These are phyloP conservation scores for Cicer yamashitae DNA, from an alignment of 306 rosid species.

Conservation along the genomic window DNA sequence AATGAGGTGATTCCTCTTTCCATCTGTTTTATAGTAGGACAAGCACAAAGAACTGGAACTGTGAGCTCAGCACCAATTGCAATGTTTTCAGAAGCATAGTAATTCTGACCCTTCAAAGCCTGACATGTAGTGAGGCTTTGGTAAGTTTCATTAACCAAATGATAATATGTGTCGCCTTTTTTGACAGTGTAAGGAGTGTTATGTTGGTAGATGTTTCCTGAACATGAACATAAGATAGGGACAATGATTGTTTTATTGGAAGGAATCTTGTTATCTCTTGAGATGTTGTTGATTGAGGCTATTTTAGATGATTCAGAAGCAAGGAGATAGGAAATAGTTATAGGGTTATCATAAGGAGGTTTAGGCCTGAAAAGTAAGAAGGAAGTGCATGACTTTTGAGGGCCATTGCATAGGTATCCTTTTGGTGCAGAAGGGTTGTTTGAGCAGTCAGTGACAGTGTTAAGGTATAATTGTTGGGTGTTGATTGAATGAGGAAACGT, in stretches of 20 bases:
- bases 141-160: constrained; percentile 35
- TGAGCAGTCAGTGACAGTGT: constrained; percentile 46
- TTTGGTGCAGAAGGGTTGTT: constrained; percentile 46
- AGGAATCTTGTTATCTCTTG: constrained; percentile 42
- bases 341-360: constrained; percentile 48
- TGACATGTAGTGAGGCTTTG: constrained; percentile 65
- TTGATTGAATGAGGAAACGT: constrained; percentile 38
- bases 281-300: constrained; percentile 55
- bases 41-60: constrained; percentile 58
- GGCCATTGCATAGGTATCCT: constrained; percentile 57
- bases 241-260: constrained; percentile 47
- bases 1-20: constrained; percentile 48
- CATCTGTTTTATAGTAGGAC: constrained; percentile 52
- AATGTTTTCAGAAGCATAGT: constrained; percentile 43
- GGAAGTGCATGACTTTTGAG: constrained; percentile 52
- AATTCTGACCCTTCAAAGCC: constrained; percentile 55
- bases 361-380: constrained; percentile 49
- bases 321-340: constrained; percentile 54
- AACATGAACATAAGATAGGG: constrained; percentile 59
- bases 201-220: constrained; percentile 60
- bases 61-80: constrained; percentile 44
- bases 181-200: constrained; percentile 41
- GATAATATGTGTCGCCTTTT: constrained; percentile 39
- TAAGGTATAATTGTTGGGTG: constrained; percentile 57
- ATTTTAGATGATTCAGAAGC: constrained; percentile 55